Base-by-base conservation (phyloP, 2,329 filamentous ascomycete species). In the Stagonosporopsis vannaccii region DNA sequence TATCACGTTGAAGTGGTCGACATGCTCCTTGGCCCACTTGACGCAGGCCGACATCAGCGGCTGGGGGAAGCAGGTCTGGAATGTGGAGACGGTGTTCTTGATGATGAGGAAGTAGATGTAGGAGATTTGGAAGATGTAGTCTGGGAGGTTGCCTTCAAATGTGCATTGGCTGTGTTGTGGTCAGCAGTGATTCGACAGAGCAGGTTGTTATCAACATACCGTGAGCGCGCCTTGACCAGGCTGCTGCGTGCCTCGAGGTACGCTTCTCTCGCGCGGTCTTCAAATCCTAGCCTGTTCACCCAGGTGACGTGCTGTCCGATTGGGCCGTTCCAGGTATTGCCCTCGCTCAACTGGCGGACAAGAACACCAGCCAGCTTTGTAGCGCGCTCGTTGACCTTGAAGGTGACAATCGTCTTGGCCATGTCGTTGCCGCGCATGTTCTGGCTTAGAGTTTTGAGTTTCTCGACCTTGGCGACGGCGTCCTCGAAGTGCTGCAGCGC, bases 61-160 rank as follows among this genome's bases (percentile, higher is more conserved):
- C 23, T 91, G 84, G 11, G 92, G 89, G 73, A 98, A 98, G 59
- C 76, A 78, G 49, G 82, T 80, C 71, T 96, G 92, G 77, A 95
- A 97, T 70, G 91, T 93, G 69, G 86, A 85, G 58, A 98, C 90
- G 0, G 95, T 98, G 77, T 98, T 97, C 66, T 91, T 88, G 72
- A 99, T 94, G 62, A 97, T 85, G 50, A 88, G 92, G 78, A 99
- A 99, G 77, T 97, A 97, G 54, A 97, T 92, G 76, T 92, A 97
- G 2, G 94, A 95, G 42, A 98, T 83, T 73, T 97, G 91, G 83
- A 93, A 97, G 66, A 98, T 95, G 77, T 98, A 98, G 12, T 92
- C 84, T 58, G 91, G 91, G 8, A 99, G 84, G 68, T 97, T 91
- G 47, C 95, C 95, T 72, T 97, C 92, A 77, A 99, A 99, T 56